Percentiles rank a stretch among this genome's conserved stretches.
Evolutionary conservation across 1,139 yeast genomes (phyloP).

Genomic region (Protomyces inouyei): DNA sequence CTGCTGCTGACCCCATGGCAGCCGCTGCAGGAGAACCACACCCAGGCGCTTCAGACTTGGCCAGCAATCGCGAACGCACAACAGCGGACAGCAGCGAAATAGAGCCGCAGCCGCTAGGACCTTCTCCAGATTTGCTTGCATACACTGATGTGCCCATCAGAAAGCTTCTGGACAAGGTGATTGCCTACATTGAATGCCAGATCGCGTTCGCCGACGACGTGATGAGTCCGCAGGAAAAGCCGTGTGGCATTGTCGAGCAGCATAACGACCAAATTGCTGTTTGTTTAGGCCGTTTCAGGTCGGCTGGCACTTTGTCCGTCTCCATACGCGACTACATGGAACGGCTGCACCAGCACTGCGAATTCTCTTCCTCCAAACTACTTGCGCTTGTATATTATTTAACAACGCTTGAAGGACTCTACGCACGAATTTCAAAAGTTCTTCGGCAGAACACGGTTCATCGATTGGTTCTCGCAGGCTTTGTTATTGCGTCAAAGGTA

Average conservation of each 20-base stretch:
- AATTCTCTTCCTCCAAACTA: slow-evolving; percentile 12
- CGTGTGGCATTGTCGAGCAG: slow-evolving; percentile 12
- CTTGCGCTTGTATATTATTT: slow-evolving; percentile 19
- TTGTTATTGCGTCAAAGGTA: slow-evolving; percentile 22
- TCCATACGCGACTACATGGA: slow-evolving; percentile 14
- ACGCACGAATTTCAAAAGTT: slow-evolving; percentile 14
- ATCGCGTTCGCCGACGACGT: slow-evolving; percentile 1
- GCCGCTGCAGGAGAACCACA: background rate
- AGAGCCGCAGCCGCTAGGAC: background rate
- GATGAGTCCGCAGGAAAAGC: slow-evolving; percentile 12
- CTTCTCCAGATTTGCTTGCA: background rate
- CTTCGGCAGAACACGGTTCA: slow-evolving; percentile 9
- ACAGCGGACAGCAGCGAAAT: background rate
- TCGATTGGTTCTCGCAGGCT: slow-evolving; percentile 12
- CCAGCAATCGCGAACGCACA: background rate
- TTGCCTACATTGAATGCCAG: slow-evolving; percentile 9
- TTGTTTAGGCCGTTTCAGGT: slow-evolving; percentile 14
- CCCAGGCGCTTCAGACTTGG: no score
- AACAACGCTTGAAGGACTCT: slow-evolving; percentile 9
- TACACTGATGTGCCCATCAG: slow-evolving; percentile 4
- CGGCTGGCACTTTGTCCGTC: slow-evolving; percentile 7
- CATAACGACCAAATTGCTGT: slow-evolving; percentile 13
- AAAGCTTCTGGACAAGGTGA: slow-evolving; percentile 13
- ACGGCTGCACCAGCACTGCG: slow-evolving; percentile 20
- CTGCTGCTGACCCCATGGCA: background rate